These are phyloP conservation scores for Bodo saltans DNA, from an alignment of 78 protist species.

Conservation along the genomic window DNA sequence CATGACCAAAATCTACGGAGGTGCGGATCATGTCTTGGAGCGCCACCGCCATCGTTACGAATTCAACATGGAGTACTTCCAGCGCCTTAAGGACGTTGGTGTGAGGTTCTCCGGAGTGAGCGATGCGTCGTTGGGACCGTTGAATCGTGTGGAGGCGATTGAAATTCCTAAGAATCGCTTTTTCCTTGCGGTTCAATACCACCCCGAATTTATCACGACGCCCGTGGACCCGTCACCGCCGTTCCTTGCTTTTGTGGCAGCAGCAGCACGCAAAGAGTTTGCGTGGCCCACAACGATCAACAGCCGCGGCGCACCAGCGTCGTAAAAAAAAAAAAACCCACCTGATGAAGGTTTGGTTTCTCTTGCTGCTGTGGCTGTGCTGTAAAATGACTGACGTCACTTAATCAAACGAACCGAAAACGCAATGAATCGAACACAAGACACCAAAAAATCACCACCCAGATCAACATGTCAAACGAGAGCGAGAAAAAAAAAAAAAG, in stretches of 20 bases:
- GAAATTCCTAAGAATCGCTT: conserved; percentile 64
- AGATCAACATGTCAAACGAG: no score
- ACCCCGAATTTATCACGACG: conserved; percentile 90
- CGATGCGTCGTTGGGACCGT: conserved; percentile 22
- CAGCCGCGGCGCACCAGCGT: no score
- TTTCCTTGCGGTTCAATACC: conserved; percentile 88
- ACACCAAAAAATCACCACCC: no score
- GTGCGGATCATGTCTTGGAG: conserved; percentile 68
- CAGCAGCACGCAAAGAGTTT: conserved; percentile 26
- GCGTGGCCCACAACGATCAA: no score
- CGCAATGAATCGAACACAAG: no score
- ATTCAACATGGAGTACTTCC: conserved; percentile 74
- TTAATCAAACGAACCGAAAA: no score
- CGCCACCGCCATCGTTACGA: conserved; percentile 95
- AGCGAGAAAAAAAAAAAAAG: no score
- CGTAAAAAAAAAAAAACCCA: no score
- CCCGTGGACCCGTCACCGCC: conserved; percentile 86
- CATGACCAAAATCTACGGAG: conserved; percentile 54
- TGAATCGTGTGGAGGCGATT: conserved; percentile 47
- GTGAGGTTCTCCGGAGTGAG: conserved; percentile 67
- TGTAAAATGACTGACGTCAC: no score
- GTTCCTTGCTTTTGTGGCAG: conserved; percentile 76
- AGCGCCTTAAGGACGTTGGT: conserved; percentile 61
- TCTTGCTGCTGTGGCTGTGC: no score
- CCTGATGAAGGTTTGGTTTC: no score